These are phyloP conservation scores for Coriaria nepalensis DNA, from an alignment of 306 rosid species.

Conservation along the genomic window DNA sequence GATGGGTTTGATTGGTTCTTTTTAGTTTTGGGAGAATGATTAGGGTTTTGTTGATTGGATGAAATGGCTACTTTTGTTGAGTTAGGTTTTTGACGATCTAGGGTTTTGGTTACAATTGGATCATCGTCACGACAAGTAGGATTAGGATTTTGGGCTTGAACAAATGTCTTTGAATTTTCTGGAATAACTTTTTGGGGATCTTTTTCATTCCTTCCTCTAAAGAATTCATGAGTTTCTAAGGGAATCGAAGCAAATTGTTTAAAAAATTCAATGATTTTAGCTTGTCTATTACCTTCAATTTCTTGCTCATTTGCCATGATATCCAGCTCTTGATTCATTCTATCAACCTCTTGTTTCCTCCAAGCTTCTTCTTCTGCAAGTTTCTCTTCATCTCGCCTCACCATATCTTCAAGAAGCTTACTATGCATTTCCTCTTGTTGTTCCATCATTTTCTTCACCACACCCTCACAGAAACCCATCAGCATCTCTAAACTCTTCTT, in stretches of 20 bases:
- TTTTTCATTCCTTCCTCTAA: too few species aligned
- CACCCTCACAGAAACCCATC: constrained; percentile 51
- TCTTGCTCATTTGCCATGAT: constrained; percentile 56
- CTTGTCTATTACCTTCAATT: constrained; percentile 48
- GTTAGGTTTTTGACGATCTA: constrained; percentile 34
- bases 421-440: constrained; percentile 72
- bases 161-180: too few species aligned
- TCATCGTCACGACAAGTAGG: constrained; percentile 1
- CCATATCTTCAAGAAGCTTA: constrained; percentile 56
- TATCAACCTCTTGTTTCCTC: constrained; percentile 66
- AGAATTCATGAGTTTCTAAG: too few species aligned
- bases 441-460: constrained; percentile 58
- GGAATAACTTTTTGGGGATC: too few species aligned
- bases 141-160: constrained; percentile 8
- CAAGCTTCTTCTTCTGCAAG: constrained; percentile 54
- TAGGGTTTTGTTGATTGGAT: constrained; percentile 22
- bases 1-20: constrained; percentile 1
- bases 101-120: constrained; percentile 5
- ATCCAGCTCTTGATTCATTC: constrained; percentile 66
- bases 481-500: constrained; percentile 55
- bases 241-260: constrained; percentile 21
- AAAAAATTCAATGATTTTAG: constrained; percentile 46
- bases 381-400: constrained; percentile 59
- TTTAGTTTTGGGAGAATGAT: constrained; percentile 2
- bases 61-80: constrained; percentile 20